Conservation (phyloP, 1,284 basidiomycete genomes). For the Apiotrichum gamsii region DNA sequence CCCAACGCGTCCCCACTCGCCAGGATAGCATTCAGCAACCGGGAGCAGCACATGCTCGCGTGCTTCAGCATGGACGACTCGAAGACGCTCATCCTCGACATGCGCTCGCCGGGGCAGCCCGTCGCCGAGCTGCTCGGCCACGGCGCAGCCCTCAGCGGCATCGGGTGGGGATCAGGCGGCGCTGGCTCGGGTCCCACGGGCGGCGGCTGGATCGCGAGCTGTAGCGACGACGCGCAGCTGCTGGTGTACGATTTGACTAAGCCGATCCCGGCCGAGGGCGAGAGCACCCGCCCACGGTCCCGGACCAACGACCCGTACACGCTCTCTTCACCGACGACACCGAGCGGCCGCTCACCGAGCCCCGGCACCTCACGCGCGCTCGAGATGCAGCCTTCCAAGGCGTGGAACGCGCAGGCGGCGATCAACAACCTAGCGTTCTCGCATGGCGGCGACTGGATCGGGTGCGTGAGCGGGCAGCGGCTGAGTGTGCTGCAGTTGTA, state of each 20-base stretch:
- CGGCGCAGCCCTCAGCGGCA: conserved; percentile 61
- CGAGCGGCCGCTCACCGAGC: conserved; percentile 58
- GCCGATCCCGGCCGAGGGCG: conserved; percentile 27
- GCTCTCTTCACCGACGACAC: conserved; percentile 49
- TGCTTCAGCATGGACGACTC: conserved; percentile 61
- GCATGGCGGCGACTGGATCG: conserved; percentile 74
- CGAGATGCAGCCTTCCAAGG: conserved; percentile 69
- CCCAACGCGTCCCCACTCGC: conserved; percentile 61
- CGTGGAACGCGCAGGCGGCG: conserved; percentile 70
- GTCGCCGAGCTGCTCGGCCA: conserved; percentile 84
- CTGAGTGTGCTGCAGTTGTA: conserved; percentile 64
- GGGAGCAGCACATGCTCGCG: conserved; percentile 46
- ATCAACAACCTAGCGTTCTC: conserved; percentile 79
- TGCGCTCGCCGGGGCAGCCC: conserved; percentile 86
- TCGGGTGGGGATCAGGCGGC: conserved; percentile 70
- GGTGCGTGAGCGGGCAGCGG: conserved; percentile 72
- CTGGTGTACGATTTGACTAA: conserved; percentile 73
- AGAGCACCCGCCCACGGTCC: conserved; percentile 5
- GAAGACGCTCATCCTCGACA: conserved; percentile 84
- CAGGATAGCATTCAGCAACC: conserved; percentile 66
- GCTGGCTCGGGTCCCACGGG: conserved; percentile 50
- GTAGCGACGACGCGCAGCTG: conserved; percentile 85
- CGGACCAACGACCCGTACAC: conserved; percentile 16
- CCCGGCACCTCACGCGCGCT: conserved; percentile 24
- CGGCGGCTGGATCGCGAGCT: conserved; percentile 72